Percentiles rank a stretch among this genome's conserved stretches.
Evolutionary conservation across 306 rosid species (phyloP).

Genomic region (Senna tora): DNA sequence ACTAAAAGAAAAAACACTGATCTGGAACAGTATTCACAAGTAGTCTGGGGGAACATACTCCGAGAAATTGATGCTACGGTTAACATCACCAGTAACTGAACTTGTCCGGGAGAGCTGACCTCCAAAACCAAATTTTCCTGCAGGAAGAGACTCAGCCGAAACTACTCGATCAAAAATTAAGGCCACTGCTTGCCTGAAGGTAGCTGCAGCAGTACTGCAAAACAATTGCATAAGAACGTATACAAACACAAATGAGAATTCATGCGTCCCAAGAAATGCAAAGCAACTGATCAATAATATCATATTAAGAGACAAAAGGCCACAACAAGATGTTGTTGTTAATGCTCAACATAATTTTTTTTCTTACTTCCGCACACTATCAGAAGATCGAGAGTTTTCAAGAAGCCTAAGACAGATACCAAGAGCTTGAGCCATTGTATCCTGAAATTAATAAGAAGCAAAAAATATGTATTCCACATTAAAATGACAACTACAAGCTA

Average conservation of each 20-base stretch:
- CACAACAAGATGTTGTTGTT: background rate
- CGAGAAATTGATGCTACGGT: slow-evolving; percentile 69
- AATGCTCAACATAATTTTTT: slow-evolving; percentile 21
- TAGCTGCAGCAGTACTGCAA: slow-evolving; percentile 97
- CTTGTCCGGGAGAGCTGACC: slow-evolving; percentile 73
- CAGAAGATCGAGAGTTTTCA: slow-evolving; percentile 85
- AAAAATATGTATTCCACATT: background rate
- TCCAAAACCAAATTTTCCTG: slow-evolving; percentile 77
- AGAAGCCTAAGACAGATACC: slow-evolving; percentile 93
- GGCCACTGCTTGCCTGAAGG: slow-evolving; percentile 98
- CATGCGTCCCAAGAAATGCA: slow-evolving; percentile 20
- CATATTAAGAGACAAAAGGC: slow-evolving; percentile 26
- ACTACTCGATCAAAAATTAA: slow-evolving; percentile 84
- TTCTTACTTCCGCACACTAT: slow-evolving; percentile 87
- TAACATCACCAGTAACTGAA: slow-evolving; percentile 80
- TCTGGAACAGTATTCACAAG: slow-evolving; percentile 17
- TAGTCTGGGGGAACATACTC: slow-evolving; percentile 55
- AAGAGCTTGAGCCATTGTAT: slow-evolving; percentile 87
- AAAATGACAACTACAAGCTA: background rate
- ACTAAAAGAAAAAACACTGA: slow-evolving; percentile 36
- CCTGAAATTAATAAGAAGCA: slow-evolving; percentile 55
- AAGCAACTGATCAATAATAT: slow-evolving; percentile 12
- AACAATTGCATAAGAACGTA: slow-evolving; percentile 46
- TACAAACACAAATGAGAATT: slow-evolving; percentile 28
- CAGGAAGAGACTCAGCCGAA: slow-evolving; percentile 88